phyloP scores from a whole-genome alignment of 176 grass and related monocot genomes.

The Aegilops umbellulata region DNA sequence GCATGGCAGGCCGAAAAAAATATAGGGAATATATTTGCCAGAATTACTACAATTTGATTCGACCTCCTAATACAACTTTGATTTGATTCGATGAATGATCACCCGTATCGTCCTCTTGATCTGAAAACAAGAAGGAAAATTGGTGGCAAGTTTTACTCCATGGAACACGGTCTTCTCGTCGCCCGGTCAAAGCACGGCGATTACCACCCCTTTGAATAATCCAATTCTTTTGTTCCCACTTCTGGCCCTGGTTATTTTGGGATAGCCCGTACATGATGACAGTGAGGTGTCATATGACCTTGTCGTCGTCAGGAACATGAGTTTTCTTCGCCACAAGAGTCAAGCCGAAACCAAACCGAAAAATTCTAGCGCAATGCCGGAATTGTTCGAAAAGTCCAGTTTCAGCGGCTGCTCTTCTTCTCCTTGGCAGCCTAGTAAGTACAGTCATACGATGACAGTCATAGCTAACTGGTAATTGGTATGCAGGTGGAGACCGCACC shows the following conservation, averaged over 20 bases:
- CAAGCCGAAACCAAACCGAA: neutral
- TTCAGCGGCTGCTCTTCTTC: neutral
- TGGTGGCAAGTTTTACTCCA: neutral
- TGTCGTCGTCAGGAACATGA: neutral
- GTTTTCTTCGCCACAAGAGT: neutral
- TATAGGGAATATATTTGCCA: neutral
- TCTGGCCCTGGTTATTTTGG: neutral
- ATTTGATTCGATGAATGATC: neutral
- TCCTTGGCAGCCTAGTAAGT: neutral
- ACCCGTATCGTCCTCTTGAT: neutral
- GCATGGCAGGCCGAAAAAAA: neutral
- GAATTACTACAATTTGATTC: neutral
- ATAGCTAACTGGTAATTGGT: neutral
- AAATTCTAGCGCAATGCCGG: neutral
- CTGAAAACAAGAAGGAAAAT: neutral
- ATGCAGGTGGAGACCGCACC: neutral
- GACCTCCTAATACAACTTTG: neutral
- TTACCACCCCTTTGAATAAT: neutral
- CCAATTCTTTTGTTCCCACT: neutral
- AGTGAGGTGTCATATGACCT: neutral
- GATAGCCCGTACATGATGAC: neutral
- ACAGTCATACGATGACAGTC: neutral
- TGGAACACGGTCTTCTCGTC: neutral
- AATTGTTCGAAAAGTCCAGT: neutral
- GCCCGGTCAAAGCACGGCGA: neutral